Conservation (phyloP, 2,329 filamentous ascomycete species). For the Dothistroma pini region DNA sequence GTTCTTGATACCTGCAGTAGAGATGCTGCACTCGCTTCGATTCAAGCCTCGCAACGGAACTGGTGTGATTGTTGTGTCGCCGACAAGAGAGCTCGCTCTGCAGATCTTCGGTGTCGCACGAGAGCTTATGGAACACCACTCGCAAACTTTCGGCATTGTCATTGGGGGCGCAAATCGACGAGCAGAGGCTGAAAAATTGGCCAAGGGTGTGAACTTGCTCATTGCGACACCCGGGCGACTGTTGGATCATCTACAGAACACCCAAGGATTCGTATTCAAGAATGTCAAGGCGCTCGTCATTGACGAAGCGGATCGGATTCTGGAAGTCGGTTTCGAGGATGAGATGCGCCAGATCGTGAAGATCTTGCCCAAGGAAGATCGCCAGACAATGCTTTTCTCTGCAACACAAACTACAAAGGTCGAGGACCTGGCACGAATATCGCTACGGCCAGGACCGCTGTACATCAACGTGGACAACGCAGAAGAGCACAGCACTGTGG, state of each 20-base stretch:
- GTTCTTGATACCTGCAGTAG: constrained; percentile 89
- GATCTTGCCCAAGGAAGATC: constrained; percentile 79
- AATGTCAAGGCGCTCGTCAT: constrained; percentile 90
- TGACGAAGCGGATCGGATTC: constrained; percentile 92
- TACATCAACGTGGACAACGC: constrained; percentile 96
- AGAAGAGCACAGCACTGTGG: constrained; percentile 87
- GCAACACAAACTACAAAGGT: constrained; percentile 99
- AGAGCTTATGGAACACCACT: constrained; percentile 89
- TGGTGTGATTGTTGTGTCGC: constrained; percentile 87
- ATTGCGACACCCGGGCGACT: constrained; percentile 91
- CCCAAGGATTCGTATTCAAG: constrained; percentile 83
- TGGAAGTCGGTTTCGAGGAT: constrained; percentile 97
- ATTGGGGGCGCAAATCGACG: constrained; percentile 91
- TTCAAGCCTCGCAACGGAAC: constrained; percentile 95
- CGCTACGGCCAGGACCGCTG: constrained; percentile 80
- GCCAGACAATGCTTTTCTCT: constrained; percentile 98
- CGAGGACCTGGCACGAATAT: constrained; percentile 92
- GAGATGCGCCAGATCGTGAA: constrained; percentile 97
- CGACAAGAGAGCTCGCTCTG: constrained; percentile 87
- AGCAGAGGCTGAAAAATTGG: constrained; percentile 89
- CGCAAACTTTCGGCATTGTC: constrained; percentile 91
- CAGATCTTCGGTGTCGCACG: constrained; percentile 95
- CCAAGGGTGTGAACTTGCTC: constrained; percentile 89
- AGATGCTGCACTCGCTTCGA: constrained; percentile 83
- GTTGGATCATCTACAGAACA: constrained; percentile 92